Percentiles rank a stretch among this genome's conserved stretches.
These are phyloP conservation scores for Paramarasmius palmivorus DNA, from an alignment of 1,284 basidiomycete genomes.

Conservation along the genomic window DNA sequence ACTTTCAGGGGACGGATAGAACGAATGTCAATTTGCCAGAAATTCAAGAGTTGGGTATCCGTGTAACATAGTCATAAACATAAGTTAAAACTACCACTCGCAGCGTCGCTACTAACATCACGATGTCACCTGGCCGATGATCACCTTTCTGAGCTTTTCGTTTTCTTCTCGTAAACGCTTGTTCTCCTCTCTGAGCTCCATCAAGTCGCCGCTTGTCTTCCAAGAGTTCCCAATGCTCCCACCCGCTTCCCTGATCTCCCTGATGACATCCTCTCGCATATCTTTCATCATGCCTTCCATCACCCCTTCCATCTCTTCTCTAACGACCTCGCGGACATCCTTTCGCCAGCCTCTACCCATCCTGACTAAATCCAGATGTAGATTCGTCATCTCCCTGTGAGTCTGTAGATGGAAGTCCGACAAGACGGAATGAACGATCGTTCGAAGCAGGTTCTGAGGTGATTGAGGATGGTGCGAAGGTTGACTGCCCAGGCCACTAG, in stretches of 20 bases:
- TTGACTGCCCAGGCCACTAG: conserved; percentile 22
- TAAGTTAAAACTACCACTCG: neutral
- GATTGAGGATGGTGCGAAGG: conserved; percentile 17
- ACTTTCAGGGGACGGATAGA: too few species aligned
- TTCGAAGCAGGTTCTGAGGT: conserved; percentile 63
- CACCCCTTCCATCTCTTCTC: conserved; percentile 57
- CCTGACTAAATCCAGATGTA: conserved; percentile 69
- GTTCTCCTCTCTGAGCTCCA: conserved; percentile 67
- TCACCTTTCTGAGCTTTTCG: conserved; percentile 52
- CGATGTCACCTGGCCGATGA: too few species aligned
- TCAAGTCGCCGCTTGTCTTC: conserved; percentile 44
- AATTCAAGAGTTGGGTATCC: too few species aligned
- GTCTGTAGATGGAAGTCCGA: conserved; percentile 69
- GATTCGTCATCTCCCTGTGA: conserved; percentile 63
- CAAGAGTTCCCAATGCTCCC: conserved; percentile 34
- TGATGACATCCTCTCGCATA: neutral
- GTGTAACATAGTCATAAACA: too few species aligned
- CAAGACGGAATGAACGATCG: conserved; percentile 67
- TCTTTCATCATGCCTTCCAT: conserved; percentile 17
- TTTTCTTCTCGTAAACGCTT: conserved; percentile 66
- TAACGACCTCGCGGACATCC: conserved; percentile 61
- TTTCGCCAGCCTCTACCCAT: conserved; percentile 66
- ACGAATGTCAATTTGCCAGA: too few species aligned
- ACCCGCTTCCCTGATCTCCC: conserved; percentile 39
- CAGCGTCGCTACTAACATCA: too few species aligned